Base-by-base conservation (phyloP, 2,329 filamentous ascomycete species). In the Didymella pinodella region DNA sequence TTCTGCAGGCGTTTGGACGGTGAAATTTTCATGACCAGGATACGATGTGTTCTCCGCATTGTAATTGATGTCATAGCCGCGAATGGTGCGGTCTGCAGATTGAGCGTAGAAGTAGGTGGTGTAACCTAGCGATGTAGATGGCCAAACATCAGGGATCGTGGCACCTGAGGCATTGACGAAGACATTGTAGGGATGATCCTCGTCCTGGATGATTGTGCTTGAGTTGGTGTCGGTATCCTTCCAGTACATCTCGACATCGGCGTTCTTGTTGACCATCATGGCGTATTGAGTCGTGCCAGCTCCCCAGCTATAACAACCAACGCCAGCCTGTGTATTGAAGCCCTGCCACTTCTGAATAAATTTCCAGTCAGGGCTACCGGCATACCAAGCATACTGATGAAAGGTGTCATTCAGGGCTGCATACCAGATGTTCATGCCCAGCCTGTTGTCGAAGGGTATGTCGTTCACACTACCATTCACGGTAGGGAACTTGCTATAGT, bases 401-500 rank as follows among this genome's bases (percentile, higher is more conserved):
- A 82, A 80, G 0, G 78, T 79, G 0, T 69, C 74, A 7, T 71
- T 68, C 57, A 78, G 73, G n/a, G 62, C 68, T 5, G 78, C 76
- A 56, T 77, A 81, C 79, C 80, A 82, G 36, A 81, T 69, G 59
- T 80, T 77, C 73, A 81, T 81, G 22, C 79, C 80, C 6, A 71
- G 64, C 28, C 71, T 65, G 6, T 66, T 62, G 5, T 67, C 65
- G 49, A 69, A 72, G 4, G 68, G 65, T 16, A 68, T 64, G 2
- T 67, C 64, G 28, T 69, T 72, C 4, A 59, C 49, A 7, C 65
- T 63, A 18, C 75, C 73, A 7, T 62, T 66, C 4, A 68, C 59
- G 8, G 72, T 71, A 0, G 76, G 75, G 26, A 76, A 76, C 40
- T 80, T 76, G 7, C 69, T 61, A 49, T 77, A 78, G 56, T 81